Base-by-base conservation (phyloP, 2,329 filamentous ascomycete species). In the Cladosporium sphaerospermum region DNA sequence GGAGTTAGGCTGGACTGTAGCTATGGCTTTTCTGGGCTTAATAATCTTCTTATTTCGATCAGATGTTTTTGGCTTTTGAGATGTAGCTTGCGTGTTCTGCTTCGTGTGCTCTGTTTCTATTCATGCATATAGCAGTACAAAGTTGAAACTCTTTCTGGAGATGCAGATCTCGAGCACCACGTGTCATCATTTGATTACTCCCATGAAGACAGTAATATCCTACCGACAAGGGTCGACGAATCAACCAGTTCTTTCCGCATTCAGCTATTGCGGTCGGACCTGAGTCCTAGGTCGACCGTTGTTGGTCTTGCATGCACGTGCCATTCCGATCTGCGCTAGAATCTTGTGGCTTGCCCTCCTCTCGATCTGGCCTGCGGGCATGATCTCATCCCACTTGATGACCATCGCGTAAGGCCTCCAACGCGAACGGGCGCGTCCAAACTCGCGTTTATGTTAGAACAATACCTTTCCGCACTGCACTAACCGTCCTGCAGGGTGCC, bases 341-440 rank as follows among this genome's bases (percentile, higher is more conserved):
- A 51, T 44, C 40, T 51, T 37, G 47, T 32, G 40, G 40, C 48
- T 51, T 51, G 43, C 11, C 42, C 16, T 39, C 11, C n/a, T 39
- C 36, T 41, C 47, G 47, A 50, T 50, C 47, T 50, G 37, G 47
- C 8, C 47, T 34, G 47, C 33, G 40, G 40, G 23, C 36, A 51
- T 51, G 48, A 51, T 40, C 34, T 51, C 48, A 43, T 28, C 23
- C 48, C 37, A 32, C n/a, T 50, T 18, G 28, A 44, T 23, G 32
- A 51, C 40, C 28, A 28, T 39, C 36, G 36, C 36, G 36, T 14
- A 39, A 14, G 36, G 23, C 23, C 23, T 28, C 23, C 23, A 28
- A 28, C 23, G 23, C 23, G 23, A 28, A 28, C 4, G 23, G 23
- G 23, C 23, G 23, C 23, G 23, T 28, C 7, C 23, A 28, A 7